A percentile compares a stretch with the other conserved stretches of the same genome.
These are phyloP conservation scores for Phytophthora citrophthora DNA, from an alignment of 352 stramenopile genomes.

Conservation along the genomic window DNA sequence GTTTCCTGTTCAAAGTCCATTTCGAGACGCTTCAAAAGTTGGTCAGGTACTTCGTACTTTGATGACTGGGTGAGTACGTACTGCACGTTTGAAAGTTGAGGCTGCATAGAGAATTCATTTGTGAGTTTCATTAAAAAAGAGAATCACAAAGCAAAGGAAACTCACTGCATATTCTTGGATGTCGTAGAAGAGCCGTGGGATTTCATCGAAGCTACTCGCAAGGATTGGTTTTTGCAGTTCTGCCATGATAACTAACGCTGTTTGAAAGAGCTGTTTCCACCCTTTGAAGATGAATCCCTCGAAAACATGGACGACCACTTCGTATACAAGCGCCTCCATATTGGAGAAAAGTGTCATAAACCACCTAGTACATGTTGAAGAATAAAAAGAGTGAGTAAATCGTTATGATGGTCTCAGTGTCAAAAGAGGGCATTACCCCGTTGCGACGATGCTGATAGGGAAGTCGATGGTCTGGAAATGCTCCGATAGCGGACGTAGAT, in stretches of 20 bases:
- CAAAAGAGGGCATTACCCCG: constrained; percentile 39
- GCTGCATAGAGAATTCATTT: constrained; percentile 16
- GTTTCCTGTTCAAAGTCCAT: constrained; percentile 37
- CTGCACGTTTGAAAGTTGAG: constrained; percentile 29
- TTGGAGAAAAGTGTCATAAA: constrained; percentile 86
- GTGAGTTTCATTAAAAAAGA: too few relatives aligned
- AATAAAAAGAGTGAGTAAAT: not conserved
- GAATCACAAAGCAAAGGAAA: not conserved
- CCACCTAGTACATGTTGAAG: constrained; percentile 47
- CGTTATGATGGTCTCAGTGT: not conserved
- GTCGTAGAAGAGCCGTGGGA: constrained; percentile 80
- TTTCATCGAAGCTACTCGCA: constrained; percentile 69
- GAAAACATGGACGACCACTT: constrained; percentile 63
- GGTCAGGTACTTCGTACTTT: constrained; percentile 53
- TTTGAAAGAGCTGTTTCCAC: constrained; percentile 77
- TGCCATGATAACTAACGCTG: constrained; percentile 64
- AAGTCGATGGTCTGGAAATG: constrained; percentile 71
- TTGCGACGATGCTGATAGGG: constrained; percentile 71
- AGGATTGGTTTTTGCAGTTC: constrained; percentile 59
- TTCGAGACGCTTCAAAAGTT: constrained; percentile 35
- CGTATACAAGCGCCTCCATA: constrained; percentile 72
- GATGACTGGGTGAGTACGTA: constrained; percentile 30
- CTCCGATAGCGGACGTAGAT: constrained; percentile 47
- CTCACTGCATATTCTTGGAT: constrained; percentile 67
- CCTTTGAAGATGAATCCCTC: constrained; percentile 74